Conservation (phyloP, 2,329 filamentous ascomycete genomes). For the Fusarium odoratissimum region DNA sequence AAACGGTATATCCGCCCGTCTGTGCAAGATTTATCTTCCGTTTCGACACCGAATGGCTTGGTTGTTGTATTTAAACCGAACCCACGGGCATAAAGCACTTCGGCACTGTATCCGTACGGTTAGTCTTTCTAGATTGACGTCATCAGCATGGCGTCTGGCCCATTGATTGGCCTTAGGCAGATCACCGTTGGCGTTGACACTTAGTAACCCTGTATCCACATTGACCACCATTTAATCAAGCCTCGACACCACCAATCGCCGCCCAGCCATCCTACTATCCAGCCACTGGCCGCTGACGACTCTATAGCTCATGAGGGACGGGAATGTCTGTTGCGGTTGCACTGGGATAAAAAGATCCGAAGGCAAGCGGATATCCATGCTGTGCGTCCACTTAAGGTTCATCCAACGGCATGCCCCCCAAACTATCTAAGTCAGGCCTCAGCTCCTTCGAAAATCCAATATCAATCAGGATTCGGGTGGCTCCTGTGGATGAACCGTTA, state of each 20-base stretch:
- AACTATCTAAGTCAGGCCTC: not conserved
- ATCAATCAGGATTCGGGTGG: not conserved
- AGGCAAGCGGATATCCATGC: constrained; percentile 8
- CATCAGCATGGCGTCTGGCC: constrained; percentile 39
- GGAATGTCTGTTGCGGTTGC: constrained; percentile 21
- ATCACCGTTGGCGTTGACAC: constrained; percentile 40
- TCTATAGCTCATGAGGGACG: constrained; percentile 19
- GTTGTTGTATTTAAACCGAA: constrained; percentile 24
- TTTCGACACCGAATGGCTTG: constrained; percentile 11
- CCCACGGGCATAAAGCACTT: constrained; percentile 23
- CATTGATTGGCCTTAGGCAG: constrained; percentile 32
- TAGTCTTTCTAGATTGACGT: constrained; percentile 40
- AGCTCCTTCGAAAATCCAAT: not conserved
- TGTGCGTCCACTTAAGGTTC: constrained; percentile 1
- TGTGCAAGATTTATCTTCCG: constrained; percentile 18
- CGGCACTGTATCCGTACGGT: constrained; percentile 13
- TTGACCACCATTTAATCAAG: constrained; percentile 30
- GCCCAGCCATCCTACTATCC: constrained; percentile 31
- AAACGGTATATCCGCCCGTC: constrained; percentile 26
- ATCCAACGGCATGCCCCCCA: not conserved
- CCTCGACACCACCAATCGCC: constrained; percentile 40
- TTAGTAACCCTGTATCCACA: constrained; percentile 42
- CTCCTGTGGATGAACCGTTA: constrained; percentile 46
- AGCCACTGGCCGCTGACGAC: constrained; percentile 31
- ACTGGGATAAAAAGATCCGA: constrained; percentile 26